Percentiles rank a stretch among this genome's conserved stretches.
Conservation (phyloP, 169 alveolate species). For the Plasmodium gonderi region DNA sequence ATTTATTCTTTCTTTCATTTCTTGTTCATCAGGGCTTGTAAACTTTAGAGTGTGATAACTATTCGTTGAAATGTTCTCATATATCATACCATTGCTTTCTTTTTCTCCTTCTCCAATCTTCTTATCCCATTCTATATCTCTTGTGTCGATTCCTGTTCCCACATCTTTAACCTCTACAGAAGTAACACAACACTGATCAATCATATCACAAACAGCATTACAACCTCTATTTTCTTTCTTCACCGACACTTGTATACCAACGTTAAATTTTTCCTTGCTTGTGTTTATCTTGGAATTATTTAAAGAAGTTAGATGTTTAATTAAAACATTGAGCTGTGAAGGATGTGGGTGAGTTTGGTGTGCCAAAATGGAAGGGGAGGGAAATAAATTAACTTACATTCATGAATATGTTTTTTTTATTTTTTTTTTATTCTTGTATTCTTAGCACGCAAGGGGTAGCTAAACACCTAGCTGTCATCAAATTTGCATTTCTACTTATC, state of each 20-base stretch:
- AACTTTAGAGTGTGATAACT: background rate
- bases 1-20: constrained; percentile 29
- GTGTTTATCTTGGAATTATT: background rate
- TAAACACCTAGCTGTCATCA: background rate
- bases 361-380: background rate
- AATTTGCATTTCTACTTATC: background rate
- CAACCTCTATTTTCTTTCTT: constrained; percentile 24
- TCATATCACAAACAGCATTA: constrained; percentile 61
- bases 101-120: background rate
- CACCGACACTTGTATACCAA: constrained; percentile 31
- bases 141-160: constrained; percentile 3
- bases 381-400: background rate
- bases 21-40: background rate
- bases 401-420: background rate
- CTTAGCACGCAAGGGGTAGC: background rate
- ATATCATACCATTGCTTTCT: background rate
- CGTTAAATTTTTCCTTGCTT: constrained; percentile 1
- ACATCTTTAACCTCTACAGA: constrained; percentile 10
- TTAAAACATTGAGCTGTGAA: constrained; percentile 47
- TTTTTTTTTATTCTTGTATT: too few relatives aligned
- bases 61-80: background rate
- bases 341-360: background rate
- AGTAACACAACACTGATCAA: constrained; percentile 25
- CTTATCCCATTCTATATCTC: background rate
- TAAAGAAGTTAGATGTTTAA: constrained; percentile 42